These are phyloP conservation scores for Usnea hakonensis DNA, from an alignment of 495 filamentous ascomycete genomes.

Conservation along the genomic window DNA sequence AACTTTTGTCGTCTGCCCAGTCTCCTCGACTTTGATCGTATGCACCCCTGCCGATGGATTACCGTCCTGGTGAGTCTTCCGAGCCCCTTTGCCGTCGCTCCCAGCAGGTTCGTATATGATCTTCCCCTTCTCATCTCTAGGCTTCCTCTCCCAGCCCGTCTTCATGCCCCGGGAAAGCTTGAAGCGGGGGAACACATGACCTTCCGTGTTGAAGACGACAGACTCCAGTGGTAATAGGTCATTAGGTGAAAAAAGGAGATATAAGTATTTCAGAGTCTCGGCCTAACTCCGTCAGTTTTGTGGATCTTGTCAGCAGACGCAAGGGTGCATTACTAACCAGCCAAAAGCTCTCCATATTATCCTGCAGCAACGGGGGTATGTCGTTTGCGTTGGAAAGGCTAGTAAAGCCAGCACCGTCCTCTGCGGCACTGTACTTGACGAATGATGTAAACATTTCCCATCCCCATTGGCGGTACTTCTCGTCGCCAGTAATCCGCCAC, in stretches of 20 bases:
- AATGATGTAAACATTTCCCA: conserved; percentile 98
- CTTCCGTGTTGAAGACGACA: conserved; percentile 92
- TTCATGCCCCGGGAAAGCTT: conserved; percentile 66
- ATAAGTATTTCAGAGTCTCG: conserved; percentile 97
- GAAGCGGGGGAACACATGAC: conserved; percentile 84
- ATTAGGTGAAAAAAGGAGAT: conserved; percentile 80
- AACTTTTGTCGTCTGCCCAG: background rate
- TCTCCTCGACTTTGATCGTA: conserved; percentile 6
- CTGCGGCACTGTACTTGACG: conserved; percentile 68
- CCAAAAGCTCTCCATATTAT: conserved; percentile 96
- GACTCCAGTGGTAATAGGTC: conserved; percentile 78
- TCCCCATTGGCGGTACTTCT: conserved; percentile 88
- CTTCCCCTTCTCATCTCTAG: conserved; percentile 38
- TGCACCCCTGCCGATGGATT: background rate
- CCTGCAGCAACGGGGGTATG: conserved; percentile 53
- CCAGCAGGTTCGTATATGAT: conserved; percentile 21
- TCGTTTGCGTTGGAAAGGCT: conserved; percentile 68
- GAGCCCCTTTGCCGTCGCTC: conserved; percentile 7
- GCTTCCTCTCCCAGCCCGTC: conserved; percentile 82
- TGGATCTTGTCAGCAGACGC: background rate
- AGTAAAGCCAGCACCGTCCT: conserved; percentile 63
- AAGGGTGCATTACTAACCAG: conserved; percentile 47
- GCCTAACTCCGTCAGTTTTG: conserved; percentile 44
- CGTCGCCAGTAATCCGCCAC: conserved; percentile 95
- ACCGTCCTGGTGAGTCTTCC: background rate